Percentiles rank a stretch among this genome's conserved stretches.
These are phyloP conservation scores for Eryngium alpinum DNA, from an alignment of 140 eudicot species.

Conservation along the genomic window DNA sequence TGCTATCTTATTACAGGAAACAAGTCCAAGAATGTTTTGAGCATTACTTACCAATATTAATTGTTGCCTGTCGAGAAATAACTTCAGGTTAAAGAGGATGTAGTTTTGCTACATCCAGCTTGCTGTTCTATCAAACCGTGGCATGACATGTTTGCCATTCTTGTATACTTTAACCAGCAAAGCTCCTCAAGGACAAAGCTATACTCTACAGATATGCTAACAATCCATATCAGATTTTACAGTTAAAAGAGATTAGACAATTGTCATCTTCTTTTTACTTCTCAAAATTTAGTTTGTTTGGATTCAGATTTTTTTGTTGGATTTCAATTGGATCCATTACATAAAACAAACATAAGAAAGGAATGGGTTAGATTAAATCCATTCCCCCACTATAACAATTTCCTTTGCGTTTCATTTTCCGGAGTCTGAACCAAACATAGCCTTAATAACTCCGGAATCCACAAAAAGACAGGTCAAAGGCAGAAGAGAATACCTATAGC, in stretches of 20 bases:
- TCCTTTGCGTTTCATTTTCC: no score
- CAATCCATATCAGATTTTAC: background rate
- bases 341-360: no score
- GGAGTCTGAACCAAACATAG: no score
- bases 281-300: no score
- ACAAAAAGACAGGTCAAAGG: no score
- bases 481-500: no score
- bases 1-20: background rate
- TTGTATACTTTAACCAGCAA: background rate
- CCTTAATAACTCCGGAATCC: no score
- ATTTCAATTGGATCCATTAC: no score
- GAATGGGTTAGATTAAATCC: no score
- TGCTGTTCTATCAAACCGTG: slow-evolving; percentile 94
- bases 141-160: slow-evolving; percentile 57
- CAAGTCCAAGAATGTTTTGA: background rate
- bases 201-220: background rate
- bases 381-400: no score
- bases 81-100: slow-evolving; percentile 97
- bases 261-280: no score
- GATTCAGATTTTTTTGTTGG: no score
- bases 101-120: slow-evolving; percentile 74
- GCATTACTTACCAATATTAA: slow-evolving; percentile 61
- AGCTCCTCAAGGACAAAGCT: background rate
- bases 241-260: background rate
- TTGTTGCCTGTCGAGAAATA: slow-evolving; percentile 93